Base-by-base conservation (phyloP, 164 flowering plant genomes). In the Nymphaea thermarum region DNA sequence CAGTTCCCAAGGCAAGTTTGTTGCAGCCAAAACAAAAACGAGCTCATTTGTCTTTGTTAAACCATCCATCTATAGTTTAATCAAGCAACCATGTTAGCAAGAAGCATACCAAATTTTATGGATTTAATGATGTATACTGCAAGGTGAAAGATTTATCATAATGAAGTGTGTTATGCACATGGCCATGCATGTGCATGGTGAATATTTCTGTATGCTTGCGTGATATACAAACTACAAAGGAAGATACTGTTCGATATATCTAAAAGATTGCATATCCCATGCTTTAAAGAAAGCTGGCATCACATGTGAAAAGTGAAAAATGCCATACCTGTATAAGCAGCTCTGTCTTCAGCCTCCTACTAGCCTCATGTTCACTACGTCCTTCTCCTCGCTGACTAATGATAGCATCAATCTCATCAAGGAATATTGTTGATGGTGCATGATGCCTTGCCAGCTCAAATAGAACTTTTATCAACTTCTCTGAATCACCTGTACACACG, bases 391-490 rank as follows among this genome's bases (percentile, higher is more conserved):
- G 97, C 70, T 92, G 98, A 80, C 95, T 89, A 74, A 92, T 95
- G 51, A 95, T 91, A 47, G 99, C 96, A 83, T 95, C 99, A 70
- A 95, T 95, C 77, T 95, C 99, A 76, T 95, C 99, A 71, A 95
- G 86, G 78, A 95, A 95, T 77, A 95, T 93, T 67, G 99, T 95
- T 73, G 98, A 89, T 53, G 99, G 99, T 36, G 99, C 99, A 82
- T 95, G 94, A 76, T 95, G 96, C 84, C 96, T 85, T 60, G 99
- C 99, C 67, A 95, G 97, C 84, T 95, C 96, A 84, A 95, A 95
- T 43, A 95, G 78, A 8, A 92, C 98, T 80, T 85, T 95, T 42
- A 95, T 83, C 62, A 92, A 71, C 82, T 92, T 95, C 77, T 95
- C 98, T 42, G 99, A 95, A 77, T 95, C 99, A 80, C 98, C 99